phyloP scores from a whole-genome alignment of 140 eudicot species.

The Bidens hawaiensis region DNA sequence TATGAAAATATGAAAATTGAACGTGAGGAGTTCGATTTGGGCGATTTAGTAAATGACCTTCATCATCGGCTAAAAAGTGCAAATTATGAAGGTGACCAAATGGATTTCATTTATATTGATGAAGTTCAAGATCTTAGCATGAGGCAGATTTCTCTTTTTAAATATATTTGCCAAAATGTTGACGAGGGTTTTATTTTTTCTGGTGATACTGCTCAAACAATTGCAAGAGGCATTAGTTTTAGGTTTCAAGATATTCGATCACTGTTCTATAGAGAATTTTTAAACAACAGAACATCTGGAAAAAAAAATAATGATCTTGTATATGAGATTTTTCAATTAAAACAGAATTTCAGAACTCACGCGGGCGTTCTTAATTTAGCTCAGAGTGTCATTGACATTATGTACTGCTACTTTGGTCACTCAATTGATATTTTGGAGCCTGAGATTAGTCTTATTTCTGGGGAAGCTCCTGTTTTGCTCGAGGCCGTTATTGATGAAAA shows the following conservation, averaged over 20 bases:
- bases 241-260: slow-evolving; percentile 64
- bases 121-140: slow-evolving; percentile 79
- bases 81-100: slow-evolving; percentile 39
- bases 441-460: slow-evolving; percentile 61
- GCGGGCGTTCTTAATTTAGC: slow-evolving; percentile 65
- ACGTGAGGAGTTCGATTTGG: slow-evolving; percentile 58
- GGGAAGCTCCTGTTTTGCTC: slow-evolving; percentile 61
- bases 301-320: slow-evolving; percentile 49
- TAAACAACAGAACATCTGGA: slow-evolving; percentile 15
- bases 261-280: slow-evolving; percentile 56
- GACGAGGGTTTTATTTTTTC: slow-evolving; percentile 67
- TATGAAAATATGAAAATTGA: slow-evolving; percentile 58
- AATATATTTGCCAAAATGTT: slow-evolving; percentile 59
- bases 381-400: slow-evolving; percentile 60
- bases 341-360: slow-evolving; percentile 66
- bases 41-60: slow-evolving; percentile 64
- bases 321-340: slow-evolving; percentile 38
- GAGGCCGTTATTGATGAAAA: slow-evolving; percentile 52
- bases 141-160: slow-evolving; percentile 65
- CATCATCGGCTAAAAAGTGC: slow-evolving; percentile 43
- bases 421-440: slow-evolving; percentile 58
- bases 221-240: slow-evolving; percentile 69
- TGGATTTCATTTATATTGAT: slow-evolving; percentile 71
- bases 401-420: slow-evolving; percentile 48
- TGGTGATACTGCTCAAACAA: slow-evolving; percentile 82